Evolutionary conservation across 2,329 filamentous ascomycete genomes (phyloP).

Genomic region (Xylariaceae sp.): DNA sequence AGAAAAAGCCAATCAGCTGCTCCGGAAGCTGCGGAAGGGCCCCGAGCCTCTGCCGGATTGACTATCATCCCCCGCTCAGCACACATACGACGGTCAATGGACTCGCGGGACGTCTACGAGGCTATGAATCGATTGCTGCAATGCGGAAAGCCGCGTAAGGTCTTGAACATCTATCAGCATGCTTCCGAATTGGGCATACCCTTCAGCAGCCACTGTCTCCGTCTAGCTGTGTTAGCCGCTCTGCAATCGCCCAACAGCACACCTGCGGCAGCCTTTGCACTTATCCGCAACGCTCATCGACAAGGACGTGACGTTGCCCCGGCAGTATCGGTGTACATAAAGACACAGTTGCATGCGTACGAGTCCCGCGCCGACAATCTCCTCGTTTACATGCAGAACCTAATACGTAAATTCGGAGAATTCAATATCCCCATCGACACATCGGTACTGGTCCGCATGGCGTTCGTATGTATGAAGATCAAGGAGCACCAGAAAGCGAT

Average conservation of each 20-base stretch:
- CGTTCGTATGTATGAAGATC: slow-evolving; percentile 14
- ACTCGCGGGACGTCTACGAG: slow-evolving; percentile 25
- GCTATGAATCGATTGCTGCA: slow-evolving; percentile 34
- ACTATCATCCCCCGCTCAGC: slow-evolving; percentile 14
- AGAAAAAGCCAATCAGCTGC: too few relatives aligned
- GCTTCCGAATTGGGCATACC: slow-evolving; percentile 27
- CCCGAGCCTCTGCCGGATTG: too few relatives aligned
- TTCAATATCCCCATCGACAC: slow-evolving; percentile 17
- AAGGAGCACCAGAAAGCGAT: slow-evolving; percentile 16
- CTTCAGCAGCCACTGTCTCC: slow-evolving; percentile 34
- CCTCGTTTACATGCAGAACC: slow-evolving; percentile 17
- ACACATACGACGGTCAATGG: slow-evolving; percentile 17
- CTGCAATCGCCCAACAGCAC: slow-evolving; percentile 25
- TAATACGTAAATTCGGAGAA: slow-evolving; percentile 19
- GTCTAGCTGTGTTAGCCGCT: slow-evolving; percentile 39
- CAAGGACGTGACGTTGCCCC: slow-evolving; percentile 34
- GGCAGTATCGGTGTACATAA: slow-evolving; percentile 23
- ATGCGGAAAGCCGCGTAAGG: slow-evolving; percentile 23
- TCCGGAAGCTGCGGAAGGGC: too few relatives aligned
- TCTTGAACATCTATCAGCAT: slow-evolving; percentile 31
- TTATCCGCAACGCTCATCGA: slow-evolving; percentile 32
- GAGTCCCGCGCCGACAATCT: slow-evolving; percentile 13
- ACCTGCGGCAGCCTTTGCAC: slow-evolving; percentile 25
- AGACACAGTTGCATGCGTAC: slow-evolving; percentile 15
- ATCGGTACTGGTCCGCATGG: slow-evolving; percentile 20